phyloP scores from a whole-genome alignment of 2,329 filamentous ascomycete species.

The Fonsecaea erecta region DNA sequence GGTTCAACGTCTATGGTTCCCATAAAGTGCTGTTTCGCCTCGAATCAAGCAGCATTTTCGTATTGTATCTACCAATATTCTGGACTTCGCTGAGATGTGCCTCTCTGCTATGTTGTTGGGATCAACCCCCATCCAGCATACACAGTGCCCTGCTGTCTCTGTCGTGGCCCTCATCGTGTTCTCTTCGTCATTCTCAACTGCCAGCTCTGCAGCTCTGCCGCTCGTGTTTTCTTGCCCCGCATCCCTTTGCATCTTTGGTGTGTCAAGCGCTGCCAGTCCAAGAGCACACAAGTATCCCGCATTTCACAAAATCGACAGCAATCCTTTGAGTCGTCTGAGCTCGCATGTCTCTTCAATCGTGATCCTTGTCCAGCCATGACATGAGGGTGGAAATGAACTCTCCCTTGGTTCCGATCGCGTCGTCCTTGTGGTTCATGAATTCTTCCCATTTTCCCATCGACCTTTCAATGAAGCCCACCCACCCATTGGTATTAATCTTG shows the following conservation, averaged over 20 bases:
- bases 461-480: not conserved
- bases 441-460: not conserved
- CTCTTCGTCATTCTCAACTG: not conserved
- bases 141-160: not conserved
- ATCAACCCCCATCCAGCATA: not conserved
- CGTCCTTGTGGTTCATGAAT: slow-evolving; percentile 4
- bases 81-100: not conserved
- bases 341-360: not conserved
- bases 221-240: too few species aligned
- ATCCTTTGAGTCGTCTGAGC: not conserved
- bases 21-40: not conserved
- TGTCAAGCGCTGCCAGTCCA: too few species aligned
- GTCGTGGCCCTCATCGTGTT: not conserved
- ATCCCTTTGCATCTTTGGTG: too few species aligned
- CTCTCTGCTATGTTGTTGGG: not conserved
- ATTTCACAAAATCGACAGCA: too few species aligned
- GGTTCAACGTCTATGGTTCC: not conserved
- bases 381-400: not conserved
- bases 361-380: not conserved
- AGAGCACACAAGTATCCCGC: too few species aligned
- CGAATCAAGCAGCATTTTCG: not conserved
- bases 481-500: slow-evolving; percentile 3
- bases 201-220: too few species aligned
- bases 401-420: not conserved
- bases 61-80: not conserved